These are phyloP conservation scores for Penicillium sumatraense DNA, from an alignment of 2,329 filamentous ascomycete species.

Conservation along the genomic window DNA sequence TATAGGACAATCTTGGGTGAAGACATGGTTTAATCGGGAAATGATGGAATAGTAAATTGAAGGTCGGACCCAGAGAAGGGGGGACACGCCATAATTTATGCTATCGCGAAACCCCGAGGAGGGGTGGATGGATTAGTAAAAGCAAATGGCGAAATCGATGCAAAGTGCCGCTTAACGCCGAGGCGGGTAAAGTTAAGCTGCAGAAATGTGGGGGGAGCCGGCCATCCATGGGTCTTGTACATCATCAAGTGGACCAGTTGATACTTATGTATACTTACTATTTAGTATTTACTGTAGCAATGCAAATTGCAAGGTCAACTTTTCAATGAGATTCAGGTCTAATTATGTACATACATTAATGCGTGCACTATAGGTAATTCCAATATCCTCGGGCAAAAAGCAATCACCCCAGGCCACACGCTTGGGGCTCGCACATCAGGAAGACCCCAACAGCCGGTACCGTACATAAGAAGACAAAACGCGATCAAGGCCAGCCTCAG, in stretches of 20 bases:
- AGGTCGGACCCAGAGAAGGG: conserved; percentile 4
- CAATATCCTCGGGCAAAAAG: conserved; percentile 20
- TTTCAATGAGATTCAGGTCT: conserved; percentile 24
- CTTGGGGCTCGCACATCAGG: conserved; percentile 3
- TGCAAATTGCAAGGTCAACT: conserved; percentile 13
- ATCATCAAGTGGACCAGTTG: not conserved
- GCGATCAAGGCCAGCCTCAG: conserved; percentile 15
- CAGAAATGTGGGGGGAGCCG: conserved; percentile 14
- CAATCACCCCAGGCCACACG: conserved; percentile 7
- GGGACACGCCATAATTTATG: conserved; percentile 18
- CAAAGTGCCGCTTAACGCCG: conserved; percentile 12
- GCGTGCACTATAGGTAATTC: conserved; percentile 27
- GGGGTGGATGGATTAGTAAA: conserved; percentile 32
- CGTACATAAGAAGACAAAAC: conserved; percentile 27
- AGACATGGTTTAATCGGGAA: conserved; percentile 29
- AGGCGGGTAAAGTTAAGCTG: conserved; percentile 20
- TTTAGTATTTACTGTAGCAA: not conserved
- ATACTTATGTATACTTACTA: not conserved
- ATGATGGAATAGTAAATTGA: conserved; percentile 4
- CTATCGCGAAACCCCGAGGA: conserved; percentile 20
- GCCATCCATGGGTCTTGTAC: not conserved
- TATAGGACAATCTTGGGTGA: conserved; percentile 66
- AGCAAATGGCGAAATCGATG: conserved; percentile 20
- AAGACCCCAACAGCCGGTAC: conserved; percentile 2
- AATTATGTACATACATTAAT: conserved; percentile 39